Base-by-base conservation (phyloP, 345 rosid genomes). In the Erysimum cheiranthoides region DNA sequence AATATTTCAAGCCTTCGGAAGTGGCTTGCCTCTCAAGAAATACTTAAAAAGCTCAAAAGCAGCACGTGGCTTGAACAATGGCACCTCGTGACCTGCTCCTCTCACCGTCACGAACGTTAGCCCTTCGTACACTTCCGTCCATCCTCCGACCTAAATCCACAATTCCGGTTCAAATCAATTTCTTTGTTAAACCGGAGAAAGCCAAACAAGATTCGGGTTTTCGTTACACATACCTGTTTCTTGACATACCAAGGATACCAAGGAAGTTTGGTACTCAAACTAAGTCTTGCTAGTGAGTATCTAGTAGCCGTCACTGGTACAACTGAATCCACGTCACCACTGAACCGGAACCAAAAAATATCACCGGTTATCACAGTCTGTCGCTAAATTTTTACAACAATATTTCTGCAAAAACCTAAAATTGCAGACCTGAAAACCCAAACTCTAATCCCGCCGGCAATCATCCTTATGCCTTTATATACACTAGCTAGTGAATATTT, bases 71-170 rank as follows among this genome's bases (percentile, higher is more conserved):
- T 91, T 96, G 85, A 90, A 85, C 25, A 96, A 81, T 50, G 97
- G 99, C 16, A 96, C 97, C 75, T 96, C 98, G 79, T 96, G 99
- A 3, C 99, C 99, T 7, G 99, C 99, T 43, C 99, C 99, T 84
- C 96, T 87, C 66, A 92, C 98, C 34, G 97, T 93, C 76, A 89
- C 96, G 80, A 96, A 93, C 21, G 98, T 95, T 64, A 92, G 74
- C 72, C 99, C 99, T 62, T 88, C 81, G 25, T 89, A 95, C 2
- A 89, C 96, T 80, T 90, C 99, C 1, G 98, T 95, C 99, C 99
- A 92, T 4, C 99, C 98, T 71, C 93, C 99, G 8, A 95, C 99
- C 99, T 78, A n/a, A 34, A 2, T 34, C 43, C 53, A 17, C 51
- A 52, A 18, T 52, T 3, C 10, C 45, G 49, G 51, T 58, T 58